Conservation (phyloP, 768 basidiomycete genomes). For the Serendipita sp. region DNA sequence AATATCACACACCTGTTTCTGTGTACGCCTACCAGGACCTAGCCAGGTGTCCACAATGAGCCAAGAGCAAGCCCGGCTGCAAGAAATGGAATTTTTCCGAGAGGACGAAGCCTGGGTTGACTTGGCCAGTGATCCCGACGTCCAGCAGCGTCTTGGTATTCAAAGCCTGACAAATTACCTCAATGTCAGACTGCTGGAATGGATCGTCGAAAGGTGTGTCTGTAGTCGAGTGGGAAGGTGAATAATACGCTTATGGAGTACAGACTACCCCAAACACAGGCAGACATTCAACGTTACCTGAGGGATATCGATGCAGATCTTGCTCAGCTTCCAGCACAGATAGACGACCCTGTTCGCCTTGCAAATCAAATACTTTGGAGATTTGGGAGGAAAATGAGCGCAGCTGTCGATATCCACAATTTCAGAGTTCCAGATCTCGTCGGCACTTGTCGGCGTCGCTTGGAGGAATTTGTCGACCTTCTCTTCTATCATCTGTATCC, state of each 20-base stretch:
- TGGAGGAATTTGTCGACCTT: not conserved
- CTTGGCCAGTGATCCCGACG: no score
- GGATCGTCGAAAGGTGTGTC: no score
- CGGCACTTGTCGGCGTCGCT: not conserved
- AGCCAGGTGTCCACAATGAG: not conserved
- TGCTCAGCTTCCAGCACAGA: not conserved
- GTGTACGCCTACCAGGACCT: not conserved
- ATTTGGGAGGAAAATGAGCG: not conserved
- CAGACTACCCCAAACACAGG: no score
- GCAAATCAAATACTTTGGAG: not conserved
- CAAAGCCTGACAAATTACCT: no score
- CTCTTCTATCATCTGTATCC: not conserved
- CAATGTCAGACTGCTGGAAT: no score
- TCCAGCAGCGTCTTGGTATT: no score
- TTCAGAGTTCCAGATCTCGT: constrained; percentile 1
- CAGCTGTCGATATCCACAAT: not conserved
- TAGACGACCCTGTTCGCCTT: not conserved
- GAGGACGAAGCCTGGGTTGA: no score
- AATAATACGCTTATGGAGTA: no score
- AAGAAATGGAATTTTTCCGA: not conserved
- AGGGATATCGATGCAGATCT: not conserved
- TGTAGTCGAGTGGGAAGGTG: no score
- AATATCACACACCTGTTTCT: not conserved
- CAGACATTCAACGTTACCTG: no score
- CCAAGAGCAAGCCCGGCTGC: not conserved